Evolutionary conservation across 2,329 filamentous ascomycete species (phyloP).

Genomic region (Camillea tinctor): DNA sequence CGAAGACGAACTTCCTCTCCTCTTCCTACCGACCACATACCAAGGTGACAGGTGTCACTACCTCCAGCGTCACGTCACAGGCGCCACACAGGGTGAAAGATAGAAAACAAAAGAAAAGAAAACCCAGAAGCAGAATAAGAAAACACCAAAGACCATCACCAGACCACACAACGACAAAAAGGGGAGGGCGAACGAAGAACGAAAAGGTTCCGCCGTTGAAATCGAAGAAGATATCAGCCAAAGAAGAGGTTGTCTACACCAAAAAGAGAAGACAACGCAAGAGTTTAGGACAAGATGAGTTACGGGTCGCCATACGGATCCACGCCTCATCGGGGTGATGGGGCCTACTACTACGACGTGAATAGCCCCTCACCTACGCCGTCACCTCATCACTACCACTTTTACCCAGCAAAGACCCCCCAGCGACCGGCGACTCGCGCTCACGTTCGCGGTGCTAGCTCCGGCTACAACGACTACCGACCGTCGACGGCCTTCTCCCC

Average conservation of each 20-base stretch:
- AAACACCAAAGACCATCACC: slow-evolving; percentile 14
- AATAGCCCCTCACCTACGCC: slow-evolving; percentile 57
- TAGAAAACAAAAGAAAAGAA: slow-evolving; percentile 13
- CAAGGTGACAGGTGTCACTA: slow-evolving; percentile 57
- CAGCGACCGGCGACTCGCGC: slow-evolving; percentile 55
- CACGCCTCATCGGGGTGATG: slow-evolving; percentile 41
- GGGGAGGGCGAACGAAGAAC: slow-evolving; percentile 8
- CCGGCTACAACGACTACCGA: slow-evolving; percentile 41
- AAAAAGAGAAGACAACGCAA: slow-evolving; percentile 35
- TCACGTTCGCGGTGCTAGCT: slow-evolving; percentile 46
- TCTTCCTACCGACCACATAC: slow-evolving; percentile 60
- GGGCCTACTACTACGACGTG: slow-evolving; percentile 52
- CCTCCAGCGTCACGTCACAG: slow-evolving; percentile 47
- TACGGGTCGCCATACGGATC: slow-evolving; percentile 46
- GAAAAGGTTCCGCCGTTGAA: slow-evolving; percentile 17
- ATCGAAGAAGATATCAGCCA: slow-evolving; percentile 5
- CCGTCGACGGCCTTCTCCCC: slow-evolving; percentile 55
- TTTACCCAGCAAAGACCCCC: slow-evolving; percentile 45
- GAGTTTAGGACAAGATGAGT: slow-evolving; percentile 39
- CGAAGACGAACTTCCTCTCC: slow-evolving; percentile 53
- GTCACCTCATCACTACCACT: slow-evolving; percentile 53
- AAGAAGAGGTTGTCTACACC: slow-evolving; percentile 30
- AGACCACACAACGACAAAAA: slow-evolving; percentile 2
- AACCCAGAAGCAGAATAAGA: slow-evolving; percentile 6
- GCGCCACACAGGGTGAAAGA: slow-evolving; percentile 36